Base-by-base conservation (phyloP, 2,329 filamentous ascomycete species). In the Geosmithia flava region DNA sequence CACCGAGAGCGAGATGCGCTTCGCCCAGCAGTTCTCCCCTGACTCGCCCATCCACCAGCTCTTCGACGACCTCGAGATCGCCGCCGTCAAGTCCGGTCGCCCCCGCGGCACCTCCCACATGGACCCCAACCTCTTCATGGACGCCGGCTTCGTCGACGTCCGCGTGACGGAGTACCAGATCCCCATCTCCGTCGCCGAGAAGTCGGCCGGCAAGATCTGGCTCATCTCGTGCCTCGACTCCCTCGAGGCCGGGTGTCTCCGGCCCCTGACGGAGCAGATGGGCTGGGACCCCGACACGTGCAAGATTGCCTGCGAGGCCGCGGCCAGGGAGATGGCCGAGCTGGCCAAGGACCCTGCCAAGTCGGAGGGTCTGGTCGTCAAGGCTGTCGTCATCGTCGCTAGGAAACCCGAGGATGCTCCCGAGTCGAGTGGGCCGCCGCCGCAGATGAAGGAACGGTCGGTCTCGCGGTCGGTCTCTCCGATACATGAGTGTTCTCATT, bases 131-230 rank as follows among this genome's bases (percentile, higher is more conserved):
- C 55, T 70, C 13, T 59, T 78, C 37, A 62, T 65, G 48, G 67
- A 72, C 13, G 66, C 68, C 8, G 75, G 75, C 3, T 78, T 78
- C 48, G 69, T 71, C 29, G 73, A 77, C 45, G 67, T 77, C 15
- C 62, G 67, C 47, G 59, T 70, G 29, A 68, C 63, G 2, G 68
- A 74, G 48, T 69, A 73, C 52, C 63, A 66, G 15, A 68, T 78
- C 33, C 73, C 72, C 4, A 65, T 78, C 29, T 66, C 64, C 7
- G 52, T 69, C 40, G 68, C 70, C 47, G 68, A 70, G 40, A 61
- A 60, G 46, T 67, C 65, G 7, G 69, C 70, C 3, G 72, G 74
- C 41, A 75, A 74, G 52, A 68, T 77, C 45, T 78, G 73, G 73
- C 62, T 78, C 30, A 68, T 77, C 20, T 66, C 68, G 2, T 67